A percentile compares a stretch with the other conserved stretches of the same genome.
Conservation (phyloP, 345 rosid species). For the Rhodamnia argentea region DNA sequence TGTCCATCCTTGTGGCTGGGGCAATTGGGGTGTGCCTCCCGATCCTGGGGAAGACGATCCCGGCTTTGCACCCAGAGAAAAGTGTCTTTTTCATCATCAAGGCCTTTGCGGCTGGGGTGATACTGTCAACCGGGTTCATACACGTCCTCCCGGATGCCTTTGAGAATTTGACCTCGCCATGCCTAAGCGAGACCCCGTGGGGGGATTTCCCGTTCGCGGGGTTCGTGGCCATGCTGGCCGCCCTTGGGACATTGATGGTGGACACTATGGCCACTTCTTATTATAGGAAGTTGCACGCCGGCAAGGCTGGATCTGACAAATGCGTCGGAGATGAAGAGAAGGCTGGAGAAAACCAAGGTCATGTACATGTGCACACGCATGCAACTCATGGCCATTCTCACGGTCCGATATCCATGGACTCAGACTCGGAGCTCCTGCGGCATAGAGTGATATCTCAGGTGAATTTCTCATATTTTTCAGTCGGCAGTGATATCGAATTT, state of each 20-base stretch:
- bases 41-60: constrained; percentile 18
- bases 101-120: constrained; percentile 67
- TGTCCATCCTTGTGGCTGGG: constrained; percentile 33
- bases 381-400: constrained; percentile 33
- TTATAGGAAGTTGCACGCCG: constrained; percentile 15
- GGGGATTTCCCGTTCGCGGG: constrained; percentile 72
- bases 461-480: neutral
- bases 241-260: constrained; percentile 40
- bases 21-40: constrained; percentile 43
- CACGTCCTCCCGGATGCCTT: constrained; percentile 84
- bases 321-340: constrained; percentile 15
- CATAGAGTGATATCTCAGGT: constrained; percentile 31
- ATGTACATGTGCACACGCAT: constrained; percentile 9
- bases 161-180: constrained; percentile 40
- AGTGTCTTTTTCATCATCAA: constrained; percentile 40
- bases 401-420: constrained; percentile 19
- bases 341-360: constrained; percentile 1
- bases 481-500: too few species aligned
- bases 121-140: constrained; percentile 73
- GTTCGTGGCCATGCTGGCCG: constrained; percentile 72
- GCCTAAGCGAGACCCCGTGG: constrained; percentile 53
- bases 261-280: constrained; percentile 54
- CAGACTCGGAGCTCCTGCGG: constrained; percentile 15
- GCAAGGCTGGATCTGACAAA: constrained; percentile 7
- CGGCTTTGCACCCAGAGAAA: constrained; percentile 29